Evolutionary conservation across 176 grass and related monocot species (phyloP).

Genomic region (Cenchrus fungigraminus): DNA sequence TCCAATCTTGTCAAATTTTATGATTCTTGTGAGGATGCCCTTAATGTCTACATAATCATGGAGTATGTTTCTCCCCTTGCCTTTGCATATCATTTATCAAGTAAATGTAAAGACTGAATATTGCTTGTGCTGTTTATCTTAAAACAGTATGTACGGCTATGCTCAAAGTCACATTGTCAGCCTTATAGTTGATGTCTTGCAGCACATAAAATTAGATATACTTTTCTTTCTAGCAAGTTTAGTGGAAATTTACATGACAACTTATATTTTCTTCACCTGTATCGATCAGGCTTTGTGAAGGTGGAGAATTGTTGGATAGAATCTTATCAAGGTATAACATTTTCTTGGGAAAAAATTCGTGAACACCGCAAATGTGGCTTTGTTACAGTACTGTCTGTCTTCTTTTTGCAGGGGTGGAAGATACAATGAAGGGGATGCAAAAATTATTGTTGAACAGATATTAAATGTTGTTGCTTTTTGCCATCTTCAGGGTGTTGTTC

Average conservation of each 20-base stretch:
- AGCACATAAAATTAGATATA: slow-evolving; percentile 7
- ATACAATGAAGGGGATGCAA: slow-evolving; percentile 90
- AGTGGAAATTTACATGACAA: slow-evolving; percentile 31
- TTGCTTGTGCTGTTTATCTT: slow-evolving; percentile 16
- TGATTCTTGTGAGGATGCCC: slow-evolving; percentile 92
- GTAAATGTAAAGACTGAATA: slow-evolving; percentile 13
- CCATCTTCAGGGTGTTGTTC: slow-evolving; percentile 97
- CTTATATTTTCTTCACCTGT: slow-evolving; percentile 43
- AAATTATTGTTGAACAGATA: slow-evolving; percentile 90
- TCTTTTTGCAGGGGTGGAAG: slow-evolving; percentile 80
- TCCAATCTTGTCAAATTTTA: slow-evolving; percentile 92
- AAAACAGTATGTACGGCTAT: not conserved
- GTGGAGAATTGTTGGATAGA: slow-evolving; percentile 94
- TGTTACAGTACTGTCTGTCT: slow-evolving; percentile 34
- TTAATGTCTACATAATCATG: slow-evolving; percentile 99
- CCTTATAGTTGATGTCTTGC: slow-evolving; percentile 4
- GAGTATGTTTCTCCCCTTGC: slow-evolving; percentile 71
- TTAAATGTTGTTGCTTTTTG: slow-evolving; percentile 96
- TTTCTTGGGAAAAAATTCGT: slow-evolving; percentile 26
- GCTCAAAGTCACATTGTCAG: not conserved
- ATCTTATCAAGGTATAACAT: slow-evolving; percentile 89
- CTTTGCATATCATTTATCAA: slow-evolving; percentile 24
- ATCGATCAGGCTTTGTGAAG: slow-evolving; percentile 86
- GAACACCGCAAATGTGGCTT: slow-evolving; percentile 26
- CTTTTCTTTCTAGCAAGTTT: slow-evolving; percentile 35